These are phyloP conservation scores for Pseudofabraea citricarpa DNA, from an alignment of 2,329 filamentous ascomycete genomes.

Conservation along the genomic window DNA sequence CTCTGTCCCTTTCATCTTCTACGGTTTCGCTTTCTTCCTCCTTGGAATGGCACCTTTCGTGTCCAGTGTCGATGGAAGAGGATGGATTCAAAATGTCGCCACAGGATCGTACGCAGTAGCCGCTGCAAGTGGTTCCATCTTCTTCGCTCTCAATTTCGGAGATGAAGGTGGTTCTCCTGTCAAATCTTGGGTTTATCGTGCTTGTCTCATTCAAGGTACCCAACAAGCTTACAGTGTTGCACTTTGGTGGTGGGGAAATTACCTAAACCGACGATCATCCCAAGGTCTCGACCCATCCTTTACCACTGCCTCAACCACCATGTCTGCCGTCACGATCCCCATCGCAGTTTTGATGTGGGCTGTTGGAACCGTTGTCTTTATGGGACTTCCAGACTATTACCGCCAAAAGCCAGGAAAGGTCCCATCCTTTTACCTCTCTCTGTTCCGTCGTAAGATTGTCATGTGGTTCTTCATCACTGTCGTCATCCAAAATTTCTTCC, in stretches of 20 bases:
- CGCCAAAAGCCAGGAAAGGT: slow-evolving; percentile 58
- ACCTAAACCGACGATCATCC: slow-evolving; percentile 41
- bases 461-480: slow-evolving; percentile 63
- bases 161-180: slow-evolving; percentile 58
- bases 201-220: slow-evolving; percentile 61
- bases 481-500: slow-evolving; percentile 62
- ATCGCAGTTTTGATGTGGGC: slow-evolving; percentile 52
- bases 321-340: slow-evolving; percentile 48
- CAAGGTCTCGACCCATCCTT: slow-evolving; percentile 30
- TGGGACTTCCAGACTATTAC: slow-evolving; percentile 62
- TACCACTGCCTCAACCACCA: slow-evolving; percentile 3
- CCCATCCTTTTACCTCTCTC: slow-evolving; percentile 59
- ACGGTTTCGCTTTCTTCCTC: slow-evolving; percentile 57
- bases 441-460: slow-evolving; percentile 58
- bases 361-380: slow-evolving; percentile 48
- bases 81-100: slow-evolving; percentile 55
- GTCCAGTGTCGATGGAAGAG: slow-evolving; percentile 31
- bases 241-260: slow-evolving; percentile 63
- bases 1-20: slow-evolving; percentile 58
- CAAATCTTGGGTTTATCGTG: slow-evolving; percentile 61
- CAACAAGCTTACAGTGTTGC: slow-evolving; percentile 62
- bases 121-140: slow-evolving; percentile 58
- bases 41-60: slow-evolving; percentile 56
- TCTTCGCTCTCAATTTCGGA: slow-evolving; percentile 64
- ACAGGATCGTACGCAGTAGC: slow-evolving; percentile 58